A percentile compares a stretch with the other conserved stretches of the same genome.
Evolutionary conservation across 352 stramenopile species (phyloP).

Genomic region (Globisporangium paroecandrum): DNA sequence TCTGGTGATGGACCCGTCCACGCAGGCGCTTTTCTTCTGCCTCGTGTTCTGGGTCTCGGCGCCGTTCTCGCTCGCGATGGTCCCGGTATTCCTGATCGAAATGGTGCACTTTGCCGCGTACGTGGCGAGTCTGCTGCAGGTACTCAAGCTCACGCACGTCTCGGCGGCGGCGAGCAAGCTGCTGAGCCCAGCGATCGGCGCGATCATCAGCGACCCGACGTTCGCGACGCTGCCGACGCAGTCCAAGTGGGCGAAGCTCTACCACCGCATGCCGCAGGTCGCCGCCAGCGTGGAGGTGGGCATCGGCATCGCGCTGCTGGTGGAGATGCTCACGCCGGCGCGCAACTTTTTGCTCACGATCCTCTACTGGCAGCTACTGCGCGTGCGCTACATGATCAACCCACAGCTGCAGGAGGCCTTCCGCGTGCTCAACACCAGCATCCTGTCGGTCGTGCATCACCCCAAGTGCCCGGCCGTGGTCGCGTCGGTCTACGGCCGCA

Average conservation of each 20-base stretch:
- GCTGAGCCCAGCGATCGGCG: constrained; percentile 51
- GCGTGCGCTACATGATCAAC: constrained; percentile 90
- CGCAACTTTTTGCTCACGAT: constrained; percentile 86
- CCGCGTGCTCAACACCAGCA: constrained; percentile 56
- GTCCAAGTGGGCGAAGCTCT: constrained; percentile 79
- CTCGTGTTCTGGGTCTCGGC: constrained; percentile 82
- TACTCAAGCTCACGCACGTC: constrained; percentile 49
- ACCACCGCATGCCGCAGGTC: constrained; percentile 77
- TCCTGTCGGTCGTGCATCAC: constrained; percentile 60
- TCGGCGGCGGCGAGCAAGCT: constrained; percentile 41
- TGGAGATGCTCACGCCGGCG: constrained; percentile 82
- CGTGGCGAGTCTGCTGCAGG: constrained; percentile 49
- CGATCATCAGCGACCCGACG: constrained; percentile 55
- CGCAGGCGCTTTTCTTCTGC: constrained; percentile 83
- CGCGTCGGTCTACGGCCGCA: constrained; percentile 55
- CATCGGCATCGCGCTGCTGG: constrained; percentile 71
- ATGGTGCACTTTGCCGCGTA: constrained; percentile 77
- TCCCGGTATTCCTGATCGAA: constrained; percentile 79
- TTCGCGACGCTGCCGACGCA: constrained; percentile 51
- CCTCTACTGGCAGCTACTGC: constrained; percentile 89
- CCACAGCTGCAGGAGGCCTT: constrained; percentile 83
- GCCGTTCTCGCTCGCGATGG: constrained; percentile 70
- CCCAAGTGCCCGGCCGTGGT: constrained; percentile 64
- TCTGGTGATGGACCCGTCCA: constrained; percentile 74
- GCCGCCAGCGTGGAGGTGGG: constrained; percentile 77